Evolutionary conservation across 2,329 filamentous ascomycete genomes (phyloP), one percentile per base, ranked within the genome.

Genomic region (Fusarium sp.): DNA sequence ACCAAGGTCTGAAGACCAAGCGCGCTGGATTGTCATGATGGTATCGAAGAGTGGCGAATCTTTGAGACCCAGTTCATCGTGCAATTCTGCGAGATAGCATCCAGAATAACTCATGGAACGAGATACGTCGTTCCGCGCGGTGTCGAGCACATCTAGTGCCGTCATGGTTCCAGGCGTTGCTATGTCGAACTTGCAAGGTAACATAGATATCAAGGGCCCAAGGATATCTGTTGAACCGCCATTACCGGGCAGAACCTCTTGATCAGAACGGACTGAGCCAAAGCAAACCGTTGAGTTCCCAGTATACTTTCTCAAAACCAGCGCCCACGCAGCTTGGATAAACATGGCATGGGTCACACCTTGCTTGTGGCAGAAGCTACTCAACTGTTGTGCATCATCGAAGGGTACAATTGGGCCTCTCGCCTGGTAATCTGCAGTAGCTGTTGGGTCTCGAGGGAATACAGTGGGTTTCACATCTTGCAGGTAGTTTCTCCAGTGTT

Each of bases 251-350:
- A 46, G 5, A 6, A 34, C 44, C 15, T 46, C 44, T 20, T 46
- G 77, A 10, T 83, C 82, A 4, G 81, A 81, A 2, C 83, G 70
- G 0, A 80, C 83, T 53, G 78, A 77, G 1, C 82, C 82, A 56
- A 83, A 83, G 18, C 28, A 23, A 20, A 52, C n/a, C 5, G 30
- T 46, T 23, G 44, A 23, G 10, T 46, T 33, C 3, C 4, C 30
- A 18, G 44, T 46, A 18, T 34, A 34, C 11, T 34, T 46, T 13
- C 30, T 23, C 44, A 46, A 18, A 23, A 57, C 53, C 12, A 57
- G 28, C 3, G 49, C 49, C 49, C 49, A 52, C 12, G 49, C 49
- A 10, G 49, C 49, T 11, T 40, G 49, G 7, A 52, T 41, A 13
- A 52, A 23, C 37, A 41, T 52, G 6, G 49, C 28, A 46, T 46